Conservation (phyloP, 352 stramenopile species). For the Pythium myriotylum region DNA sequence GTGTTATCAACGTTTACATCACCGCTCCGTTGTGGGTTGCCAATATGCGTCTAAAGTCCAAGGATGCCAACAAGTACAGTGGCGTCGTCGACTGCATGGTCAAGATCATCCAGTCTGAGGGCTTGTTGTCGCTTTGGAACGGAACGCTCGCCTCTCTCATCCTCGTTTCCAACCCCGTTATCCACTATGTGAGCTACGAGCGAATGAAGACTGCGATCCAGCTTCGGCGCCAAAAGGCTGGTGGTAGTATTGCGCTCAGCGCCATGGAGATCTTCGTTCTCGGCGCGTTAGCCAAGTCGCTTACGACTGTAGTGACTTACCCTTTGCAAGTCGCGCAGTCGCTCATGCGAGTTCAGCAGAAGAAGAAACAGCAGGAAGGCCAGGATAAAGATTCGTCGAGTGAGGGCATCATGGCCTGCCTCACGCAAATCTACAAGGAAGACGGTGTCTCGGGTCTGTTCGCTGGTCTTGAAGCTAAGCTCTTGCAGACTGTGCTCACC, state of each 20-base stretch:
- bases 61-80: slow-evolving; percentile 67
- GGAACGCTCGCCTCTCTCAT: slow-evolving; percentile 91
- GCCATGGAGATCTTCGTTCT: slow-evolving; percentile 91
- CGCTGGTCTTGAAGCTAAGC: slow-evolving; percentile 91
- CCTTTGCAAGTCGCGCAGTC: slow-evolving; percentile 94
- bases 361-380: slow-evolving; percentile 14
- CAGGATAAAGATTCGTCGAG: neutral
- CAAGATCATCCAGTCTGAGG: slow-evolving; percentile 73
- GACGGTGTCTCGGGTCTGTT: slow-evolving; percentile 86
- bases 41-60: slow-evolving; percentile 92
- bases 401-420: slow-evolving; percentile 35
- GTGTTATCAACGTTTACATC: slow-evolving; percentile 86
- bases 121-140: slow-evolving; percentile 89
- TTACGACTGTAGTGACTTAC: slow-evolving; percentile 94
- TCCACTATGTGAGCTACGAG: slow-evolving; percentile 96
- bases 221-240: slow-evolving; percentile 31
- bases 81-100: slow-evolving; percentile 53
- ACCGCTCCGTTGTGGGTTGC: slow-evolving; percentile 93
- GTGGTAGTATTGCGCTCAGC: slow-evolving; percentile 41
- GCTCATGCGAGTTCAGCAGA: slow-evolving; percentile 79
- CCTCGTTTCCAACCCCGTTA: slow-evolving; percentile 94
- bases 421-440: slow-evolving; percentile 65
- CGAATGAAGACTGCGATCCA: slow-evolving; percentile 84
- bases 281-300: slow-evolving; percentile 89
- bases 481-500: slow-evolving; percentile 94